These are phyloP conservation scores for Bondarzewia mesenterica DNA, from an alignment of 1,284 basidiomycete species.

Conservation along the genomic window DNA sequence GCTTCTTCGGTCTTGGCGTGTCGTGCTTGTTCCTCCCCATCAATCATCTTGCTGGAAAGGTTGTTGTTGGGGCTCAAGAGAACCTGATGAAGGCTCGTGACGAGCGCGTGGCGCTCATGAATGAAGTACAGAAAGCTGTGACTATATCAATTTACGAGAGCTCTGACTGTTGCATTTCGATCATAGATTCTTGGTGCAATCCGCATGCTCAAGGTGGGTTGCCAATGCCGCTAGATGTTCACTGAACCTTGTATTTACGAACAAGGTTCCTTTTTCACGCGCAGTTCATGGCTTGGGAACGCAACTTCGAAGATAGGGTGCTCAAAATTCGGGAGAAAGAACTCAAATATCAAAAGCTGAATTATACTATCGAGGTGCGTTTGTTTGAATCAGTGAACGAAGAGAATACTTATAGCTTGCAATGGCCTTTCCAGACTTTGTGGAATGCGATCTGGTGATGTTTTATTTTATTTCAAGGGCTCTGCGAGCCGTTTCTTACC, in stretches of 20 bases:
- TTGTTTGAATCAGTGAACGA: too few relatives aligned
- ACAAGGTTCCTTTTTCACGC: too few relatives aligned
- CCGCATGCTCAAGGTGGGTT: conserved; percentile 79
- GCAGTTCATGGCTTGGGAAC: conserved; percentile 93
- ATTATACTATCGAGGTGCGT: conserved; percentile 76
- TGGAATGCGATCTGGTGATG: conserved; percentile 77
- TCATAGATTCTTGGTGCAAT: conserved; percentile 74
- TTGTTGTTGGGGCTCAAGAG: conserved; percentile 80
- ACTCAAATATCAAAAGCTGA: conserved; percentile 76
- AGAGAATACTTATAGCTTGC: too few relatives aligned
- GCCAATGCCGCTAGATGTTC: too few relatives aligned
- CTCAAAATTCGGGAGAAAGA: conserved; percentile 72
- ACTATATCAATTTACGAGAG: not conserved
- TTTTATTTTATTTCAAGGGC: not conserved
- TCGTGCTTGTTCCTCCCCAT: conserved; percentile 81
- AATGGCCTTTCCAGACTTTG: too few relatives aligned
- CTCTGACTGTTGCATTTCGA: too few relatives aligned
- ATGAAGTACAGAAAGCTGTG: too few relatives aligned
- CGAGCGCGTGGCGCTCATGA: conserved; percentile 86
- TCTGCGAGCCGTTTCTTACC: not conserved
- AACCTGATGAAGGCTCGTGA: conserved; percentile 90
- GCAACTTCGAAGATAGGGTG: conserved; percentile 77
- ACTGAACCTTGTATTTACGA: not conserved
- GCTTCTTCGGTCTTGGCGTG: conserved; percentile 75
- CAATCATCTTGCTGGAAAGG: conserved; percentile 82